Evolutionary conservation across 2,329 filamentous ascomycete species (phyloP), one percentile per base, ranked within the genome.

Genomic region (Pseudogymnoascus sp.): DNA sequence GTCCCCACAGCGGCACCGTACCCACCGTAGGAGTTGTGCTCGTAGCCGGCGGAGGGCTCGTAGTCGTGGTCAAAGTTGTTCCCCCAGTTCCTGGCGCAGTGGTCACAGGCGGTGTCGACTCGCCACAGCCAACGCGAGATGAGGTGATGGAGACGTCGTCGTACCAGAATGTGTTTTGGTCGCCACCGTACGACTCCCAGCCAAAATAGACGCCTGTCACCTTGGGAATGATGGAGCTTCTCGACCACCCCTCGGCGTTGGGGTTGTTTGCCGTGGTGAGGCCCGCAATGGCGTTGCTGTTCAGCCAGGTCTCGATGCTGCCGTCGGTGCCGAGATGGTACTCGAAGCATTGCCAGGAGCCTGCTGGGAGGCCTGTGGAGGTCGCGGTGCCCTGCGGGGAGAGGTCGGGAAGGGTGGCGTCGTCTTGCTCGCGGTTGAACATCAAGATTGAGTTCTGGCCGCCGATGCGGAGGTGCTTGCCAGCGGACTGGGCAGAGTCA

Each of bases 361-460:
- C 77, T 2, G 81, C 76, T 0, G 82, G 78, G 29, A 86, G 78
- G 2, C 78, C 75, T 1, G 72, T 75, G 2, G 83, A 85, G 0
- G 82, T 72, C 0, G 82, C 82, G 59, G 85, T 83, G 10, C 84
- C 83, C 26, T 84, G 76, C 0, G 84, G 83, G 0, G 82, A 84
- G 19, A 86, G 80, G 63, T 86, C 82, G 0, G 83, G 84, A 0
- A 87, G 80, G 0, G 84, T 86, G 0, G 83, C 83, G 65, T 87
- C 83, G 71, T 86, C 83, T 17, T 79, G 78, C 69, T 87, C 83
- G 71, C 83, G 83, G 77, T 86, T 86, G 77, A 82, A 86, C 83
- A 86, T 86, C 35, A 86, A 72, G 70, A 87, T 86, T 66, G 80
- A 78, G 75, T 75, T 80, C 72, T 86, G 83, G 5, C 83, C 83